These are phyloP conservation scores for Tetramitus jugosus DNA, from an alignment of 208 protist genomes.

Conservation along the genomic window DNA sequence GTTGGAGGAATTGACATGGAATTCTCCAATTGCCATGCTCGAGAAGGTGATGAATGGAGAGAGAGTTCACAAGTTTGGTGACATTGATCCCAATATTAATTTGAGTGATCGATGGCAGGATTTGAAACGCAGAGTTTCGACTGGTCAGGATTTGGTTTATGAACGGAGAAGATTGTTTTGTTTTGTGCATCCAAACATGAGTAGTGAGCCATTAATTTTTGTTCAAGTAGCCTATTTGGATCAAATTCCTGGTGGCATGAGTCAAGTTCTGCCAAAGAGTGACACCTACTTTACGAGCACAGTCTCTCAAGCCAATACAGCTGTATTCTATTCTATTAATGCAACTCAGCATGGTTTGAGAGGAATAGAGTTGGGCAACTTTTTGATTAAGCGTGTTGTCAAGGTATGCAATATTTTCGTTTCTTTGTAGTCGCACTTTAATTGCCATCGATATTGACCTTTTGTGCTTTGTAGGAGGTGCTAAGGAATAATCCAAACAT, in stretches of 20 bases:
- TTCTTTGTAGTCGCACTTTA: constrained; percentile 44
- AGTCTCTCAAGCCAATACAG: constrained; percentile 59
- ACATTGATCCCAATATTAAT: constrained; percentile 52
- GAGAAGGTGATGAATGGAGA: constrained; percentile 63
- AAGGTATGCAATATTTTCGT: no score
- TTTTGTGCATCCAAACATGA: constrained; percentile 63
- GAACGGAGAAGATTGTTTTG: constrained; percentile 60
- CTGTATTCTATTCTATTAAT: constrained; percentile 76
- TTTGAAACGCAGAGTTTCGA: constrained; percentile 55
- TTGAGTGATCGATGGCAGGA: no score
- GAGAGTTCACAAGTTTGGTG: constrained; percentile 58
- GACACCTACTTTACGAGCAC: constrained; percentile 42
- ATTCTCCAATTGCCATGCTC: constrained; percentile 54
- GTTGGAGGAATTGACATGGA: constrained; percentile 67
- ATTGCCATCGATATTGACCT: constrained; percentile 54
- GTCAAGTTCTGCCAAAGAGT: constrained; percentile 50
- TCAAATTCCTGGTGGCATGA: constrained; percentile 52
- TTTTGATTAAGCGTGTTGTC: constrained; percentile 72
- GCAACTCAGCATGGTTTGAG: constrained; percentile 57
- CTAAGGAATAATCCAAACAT: constrained; percentile 43
- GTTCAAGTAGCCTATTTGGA: constrained; percentile 64
- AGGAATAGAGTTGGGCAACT: constrained; percentile 68
- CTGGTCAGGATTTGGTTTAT: no score
- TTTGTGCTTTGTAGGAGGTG: no score
- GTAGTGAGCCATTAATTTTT: constrained; percentile 64